These are phyloP conservation scores for Antrodiella citrinella DNA, from an alignment of 768 basidiomycete species.

Conservation along the genomic window DNA sequence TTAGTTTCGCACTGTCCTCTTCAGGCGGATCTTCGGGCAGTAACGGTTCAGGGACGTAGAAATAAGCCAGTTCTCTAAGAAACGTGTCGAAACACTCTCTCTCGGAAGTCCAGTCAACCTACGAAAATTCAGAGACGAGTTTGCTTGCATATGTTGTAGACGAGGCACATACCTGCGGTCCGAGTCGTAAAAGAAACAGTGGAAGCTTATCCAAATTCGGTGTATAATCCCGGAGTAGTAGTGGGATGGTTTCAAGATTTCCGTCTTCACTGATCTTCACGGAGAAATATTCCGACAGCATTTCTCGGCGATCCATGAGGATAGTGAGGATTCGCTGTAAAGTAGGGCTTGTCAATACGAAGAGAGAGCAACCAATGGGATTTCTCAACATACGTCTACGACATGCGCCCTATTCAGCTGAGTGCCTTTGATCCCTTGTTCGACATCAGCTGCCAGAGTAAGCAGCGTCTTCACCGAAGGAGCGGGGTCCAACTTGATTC, in stretches of 20 bases:
- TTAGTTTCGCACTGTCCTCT: conserved; percentile 32
- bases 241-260: conserved; percentile 66
- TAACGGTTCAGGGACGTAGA: conserved; percentile 69
- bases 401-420: conserved; percentile 54
- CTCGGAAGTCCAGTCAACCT: conserved; percentile 90
- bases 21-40: conserved; percentile 11
- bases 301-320: conserved; percentile 56
- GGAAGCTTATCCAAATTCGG: conserved; percentile 91
- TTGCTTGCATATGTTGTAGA: not conserved
- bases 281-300: conserved; percentile 91
- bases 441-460: conserved; percentile 70
- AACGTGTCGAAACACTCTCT: conserved; percentile 79
- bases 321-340: conserved; percentile 58
- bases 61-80: conserved; percentile 84
- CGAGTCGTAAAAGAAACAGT: conserved; percentile 81
- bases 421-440: conserved; percentile 42
- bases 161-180: conserved; percentile 68
- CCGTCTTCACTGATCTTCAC: conserved; percentile 62
- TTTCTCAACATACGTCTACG: conserved; percentile 61
- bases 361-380: not conserved
- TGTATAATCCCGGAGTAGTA: conserved; percentile 79
- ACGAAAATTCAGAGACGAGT: not conserved
- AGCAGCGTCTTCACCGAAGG: conserved; percentile 66
- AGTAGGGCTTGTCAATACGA: not conserved
- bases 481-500: conserved; percentile 76